Evolutionary conservation across 345 rosid species (phyloP), one percentile per base, ranked within the genome.

Genomic region (Cardiospermum halicacabum): DNA sequence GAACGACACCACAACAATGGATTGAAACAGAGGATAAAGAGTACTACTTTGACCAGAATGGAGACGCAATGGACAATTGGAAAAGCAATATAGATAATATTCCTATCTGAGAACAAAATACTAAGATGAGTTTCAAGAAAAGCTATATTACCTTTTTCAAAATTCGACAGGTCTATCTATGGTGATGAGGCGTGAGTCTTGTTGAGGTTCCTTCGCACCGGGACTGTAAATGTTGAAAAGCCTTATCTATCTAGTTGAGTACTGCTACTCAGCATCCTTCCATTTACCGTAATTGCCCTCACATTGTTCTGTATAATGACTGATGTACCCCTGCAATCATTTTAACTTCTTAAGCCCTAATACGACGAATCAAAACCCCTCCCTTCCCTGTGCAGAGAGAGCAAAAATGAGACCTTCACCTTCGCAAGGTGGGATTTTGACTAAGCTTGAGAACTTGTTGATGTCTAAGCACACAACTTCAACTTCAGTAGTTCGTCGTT

Each of bases 381-480:
- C n/a, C n/a, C 22, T 31, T 11, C 10, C n/a, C 21, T 31, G 0
- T 54, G n/a, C n/a, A n/a, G n/a, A n/a, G n/a, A n/a, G n/a, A n/a
- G n/a, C n/a, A n/a, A n/a, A n/a, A n/a, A n/a, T n/a, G n/a, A n/a
- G n/a, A n/a, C 3, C 56, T 3, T 5, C 25, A 27, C 22, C 54
- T 11, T 65, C 61, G 18, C 40, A 42, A 65, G 61, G 22, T 65
- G 28, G 40, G 30, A 43, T 55, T 27, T 65, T 65, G 18, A 40
- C 42, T 22, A 55, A 65, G 61, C 39, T 54, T 18, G 19, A 42
- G 21, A 12, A 26, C 12, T 37, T 11, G 34, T 11, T 53, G 31
- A 24, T 27, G 19, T 40, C 42, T 26, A 43, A 55, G 43, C 69
- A 26, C 19, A 36, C 39, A 28, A 30, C 22, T 25, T 55, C 69